Percentiles rank a stretch among this genome's conserved stretches.
Evolutionary conservation across 1,284 basidiomycete genomes (phyloP).

Genomic region (Pseudozyma tsukubaensis): DNA sequence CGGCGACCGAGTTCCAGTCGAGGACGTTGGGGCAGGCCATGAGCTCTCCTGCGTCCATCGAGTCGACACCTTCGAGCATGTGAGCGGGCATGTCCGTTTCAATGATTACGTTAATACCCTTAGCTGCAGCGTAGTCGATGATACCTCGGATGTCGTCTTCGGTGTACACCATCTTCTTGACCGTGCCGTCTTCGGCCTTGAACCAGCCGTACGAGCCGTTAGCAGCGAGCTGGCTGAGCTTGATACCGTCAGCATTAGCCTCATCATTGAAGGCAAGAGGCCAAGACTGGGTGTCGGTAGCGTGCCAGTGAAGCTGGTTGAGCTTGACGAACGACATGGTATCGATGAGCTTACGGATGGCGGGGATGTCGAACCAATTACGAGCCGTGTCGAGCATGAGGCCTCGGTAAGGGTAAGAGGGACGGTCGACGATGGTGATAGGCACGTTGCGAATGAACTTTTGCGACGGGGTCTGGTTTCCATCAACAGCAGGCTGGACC

Average conservation of each 20-base stretch:
- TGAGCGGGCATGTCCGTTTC: slow-evolving; percentile 83
- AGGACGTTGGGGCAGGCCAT: slow-evolving; percentile 77
- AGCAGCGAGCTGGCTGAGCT: slow-evolving; percentile 75
- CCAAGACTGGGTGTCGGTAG: slow-evolving; percentile 75
- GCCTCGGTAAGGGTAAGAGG: slow-evolving; percentile 73
- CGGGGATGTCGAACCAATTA: slow-evolving; percentile 73
- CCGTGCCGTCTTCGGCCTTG: slow-evolving; percentile 45
- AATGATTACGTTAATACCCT: slow-evolving; percentile 82
- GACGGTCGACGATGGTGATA: slow-evolving; percentile 69
- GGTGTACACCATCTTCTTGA: slow-evolving; percentile 73
- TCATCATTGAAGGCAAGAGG: slow-evolving; percentile 74
- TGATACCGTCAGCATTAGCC: slow-evolving; percentile 39
- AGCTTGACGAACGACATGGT: slow-evolving; percentile 89
- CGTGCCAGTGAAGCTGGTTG: slow-evolving; percentile 80
- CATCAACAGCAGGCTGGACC: slow-evolving; percentile 54
- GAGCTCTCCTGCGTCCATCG: slow-evolving; percentile 76
- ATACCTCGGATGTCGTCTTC: slow-evolving; percentile 76
- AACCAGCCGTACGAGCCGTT: slow-evolving; percentile 78
- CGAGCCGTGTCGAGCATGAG: slow-evolving; percentile 83
- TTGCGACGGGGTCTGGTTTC: slow-evolving; percentile 1
- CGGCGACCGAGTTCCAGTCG: slow-evolving; percentile 73
- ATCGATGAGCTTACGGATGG: slow-evolving; percentile 80
- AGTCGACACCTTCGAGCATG: slow-evolving; percentile 75
- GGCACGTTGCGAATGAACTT: slow-evolving; percentile 72
- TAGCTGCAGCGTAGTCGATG: slow-evolving; percentile 78